These are phyloP conservation scores for Candida dajiaensis DNA, from an alignment of 805 yeast genomes.

Conservation along the genomic window DNA sequence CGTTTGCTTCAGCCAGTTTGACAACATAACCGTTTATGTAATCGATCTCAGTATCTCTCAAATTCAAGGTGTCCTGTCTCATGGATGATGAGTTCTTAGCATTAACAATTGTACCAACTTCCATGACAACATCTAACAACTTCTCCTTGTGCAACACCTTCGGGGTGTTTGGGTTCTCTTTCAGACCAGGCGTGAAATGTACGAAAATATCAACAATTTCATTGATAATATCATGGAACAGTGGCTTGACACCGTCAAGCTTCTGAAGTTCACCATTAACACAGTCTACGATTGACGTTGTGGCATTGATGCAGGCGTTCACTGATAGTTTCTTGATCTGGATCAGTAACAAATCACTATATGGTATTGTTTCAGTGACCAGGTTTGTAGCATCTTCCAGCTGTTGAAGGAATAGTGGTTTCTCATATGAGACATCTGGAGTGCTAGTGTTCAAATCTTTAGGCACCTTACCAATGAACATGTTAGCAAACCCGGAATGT, in stretches of 20 bases:
- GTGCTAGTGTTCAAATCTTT: constrained; percentile 19
- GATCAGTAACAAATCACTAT: constrained; percentile 44
- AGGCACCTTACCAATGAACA: constrained; percentile 53
- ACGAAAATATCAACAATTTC: constrained; percentile 29
- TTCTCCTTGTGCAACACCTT: constrained; percentile 24
- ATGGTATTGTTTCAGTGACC: constrained; percentile 29
- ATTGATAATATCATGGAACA: constrained; percentile 28
- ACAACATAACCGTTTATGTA: constrained; percentile 80
- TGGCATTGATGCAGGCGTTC: constrained; percentile 79
- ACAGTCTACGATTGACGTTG: constrained; percentile 74
- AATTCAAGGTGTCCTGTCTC: constrained; percentile 47
- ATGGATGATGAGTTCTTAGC: constrained; percentile 48
- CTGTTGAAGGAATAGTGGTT: constrained; percentile 21
- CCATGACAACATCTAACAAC: constrained; percentile 31
- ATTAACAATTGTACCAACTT: constrained; percentile 39
- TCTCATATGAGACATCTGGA: constrained; percentile 3
- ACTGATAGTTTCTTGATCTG: constrained; percentile 75
- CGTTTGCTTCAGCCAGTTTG: constrained; percentile 33
- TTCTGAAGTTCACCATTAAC: constrained; percentile 69
- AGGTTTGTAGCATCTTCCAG: constrained; percentile 25
- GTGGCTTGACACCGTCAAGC: constrained; percentile 32
- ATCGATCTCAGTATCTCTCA: constrained; percentile 68
- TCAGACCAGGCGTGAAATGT: constrained; percentile 25
- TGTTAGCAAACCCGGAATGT: constrained; percentile 70
- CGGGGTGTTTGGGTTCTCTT: constrained; percentile 17